phyloP scores from a whole-genome alignment of 495 filamentous ascomycete species.

The Penicillium robsamsonii region DNA sequence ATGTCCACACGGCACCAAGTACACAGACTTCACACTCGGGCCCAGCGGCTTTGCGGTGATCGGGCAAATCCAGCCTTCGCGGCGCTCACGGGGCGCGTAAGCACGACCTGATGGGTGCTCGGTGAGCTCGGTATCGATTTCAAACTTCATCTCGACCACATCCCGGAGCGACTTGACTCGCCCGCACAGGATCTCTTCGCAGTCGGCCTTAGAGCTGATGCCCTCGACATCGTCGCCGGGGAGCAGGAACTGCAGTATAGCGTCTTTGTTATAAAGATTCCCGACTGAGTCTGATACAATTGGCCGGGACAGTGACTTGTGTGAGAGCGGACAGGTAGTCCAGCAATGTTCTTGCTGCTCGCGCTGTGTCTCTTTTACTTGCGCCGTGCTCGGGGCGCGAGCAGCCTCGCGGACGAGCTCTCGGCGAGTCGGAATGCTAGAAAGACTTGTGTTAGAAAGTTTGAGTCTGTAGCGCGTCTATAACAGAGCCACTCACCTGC shows the following conservation, averaged over 20 bases:
- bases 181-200: constrained; percentile 64
- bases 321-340: constrained; percentile 82
- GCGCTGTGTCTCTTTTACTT: constrained; percentile 82
- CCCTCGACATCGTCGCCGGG: constrained; percentile 55
- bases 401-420: constrained; percentile 92
- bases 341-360: constrained; percentile 83
- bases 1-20: constrained; percentile 93
- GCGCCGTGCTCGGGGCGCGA: constrained; percentile 74
- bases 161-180: constrained; percentile 80
- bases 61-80: constrained; percentile 75
- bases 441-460: background rate
- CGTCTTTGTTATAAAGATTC: constrained; percentile 92
- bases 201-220: constrained; percentile 55
- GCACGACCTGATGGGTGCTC: constrained; percentile 28
- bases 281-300: constrained; percentile 84
- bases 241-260: constrained; percentile 77
- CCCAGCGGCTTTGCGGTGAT: constrained; percentile 86
- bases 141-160: constrained; percentile 84
- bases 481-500: constrained; percentile 47
- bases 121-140: constrained; percentile 48
- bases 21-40: constrained; percentile 74
- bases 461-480: background rate
- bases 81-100: constrained; percentile 38
- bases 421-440: constrained; percentile 84
- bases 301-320: constrained; percentile 65